These are phyloP conservation scores for Wickerhamiella siamensis DNA, from an alignment of 805 yeast genomes.

Conservation along the genomic window DNA sequence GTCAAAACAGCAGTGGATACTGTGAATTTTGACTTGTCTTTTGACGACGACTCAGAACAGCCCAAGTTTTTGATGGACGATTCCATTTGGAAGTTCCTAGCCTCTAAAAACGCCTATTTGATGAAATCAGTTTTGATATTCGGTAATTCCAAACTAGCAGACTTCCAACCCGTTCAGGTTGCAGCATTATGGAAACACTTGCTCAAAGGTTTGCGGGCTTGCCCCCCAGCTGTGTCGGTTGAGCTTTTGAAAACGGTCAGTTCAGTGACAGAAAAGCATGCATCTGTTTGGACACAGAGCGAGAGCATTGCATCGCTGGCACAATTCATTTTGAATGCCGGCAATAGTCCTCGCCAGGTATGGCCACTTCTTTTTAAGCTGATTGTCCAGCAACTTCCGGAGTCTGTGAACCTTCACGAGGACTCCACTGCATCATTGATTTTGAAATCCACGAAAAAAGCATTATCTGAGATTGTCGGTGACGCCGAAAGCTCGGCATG, in stretches of 20 bases:
- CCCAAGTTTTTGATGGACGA: conserved; percentile 30
- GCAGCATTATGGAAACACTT: conserved; percentile 11
- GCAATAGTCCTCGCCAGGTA: conserved; percentile 10
- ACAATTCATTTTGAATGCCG: conserved; percentile 7
- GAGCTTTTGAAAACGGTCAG: conserved; percentile 27
- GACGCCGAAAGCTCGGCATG: conserved; percentile 15
- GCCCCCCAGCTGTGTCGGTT: conserved; percentile 11
- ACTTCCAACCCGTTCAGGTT: conserved; percentile 4
- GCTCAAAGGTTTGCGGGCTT: conserved; percentile 14
- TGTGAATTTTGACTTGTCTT: conserved; percentile 2
- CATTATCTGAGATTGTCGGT: conserved; percentile 5
- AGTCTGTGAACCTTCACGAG: neutral
- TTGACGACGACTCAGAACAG: conserved; percentile 12
- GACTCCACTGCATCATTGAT: conserved; percentile 3
- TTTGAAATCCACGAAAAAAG: conserved; percentile 10
- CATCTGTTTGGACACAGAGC: conserved; percentile 18
- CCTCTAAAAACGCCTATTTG: conserved; percentile 24
- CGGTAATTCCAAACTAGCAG: conserved; percentile 2
- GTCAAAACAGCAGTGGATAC: conserved; percentile 33
- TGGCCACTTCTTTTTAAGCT: conserved; percentile 18
- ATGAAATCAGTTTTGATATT: neutral
- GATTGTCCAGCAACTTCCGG: neutral
- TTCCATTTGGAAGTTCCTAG: conserved; percentile 33
- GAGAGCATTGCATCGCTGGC: conserved; percentile 11
- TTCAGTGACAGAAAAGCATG: conserved; percentile 31